These are phyloP conservation scores for Metschnikowia reukaufii DNA, from an alignment of 805 yeast species.

Conservation along the genomic window DNA sequence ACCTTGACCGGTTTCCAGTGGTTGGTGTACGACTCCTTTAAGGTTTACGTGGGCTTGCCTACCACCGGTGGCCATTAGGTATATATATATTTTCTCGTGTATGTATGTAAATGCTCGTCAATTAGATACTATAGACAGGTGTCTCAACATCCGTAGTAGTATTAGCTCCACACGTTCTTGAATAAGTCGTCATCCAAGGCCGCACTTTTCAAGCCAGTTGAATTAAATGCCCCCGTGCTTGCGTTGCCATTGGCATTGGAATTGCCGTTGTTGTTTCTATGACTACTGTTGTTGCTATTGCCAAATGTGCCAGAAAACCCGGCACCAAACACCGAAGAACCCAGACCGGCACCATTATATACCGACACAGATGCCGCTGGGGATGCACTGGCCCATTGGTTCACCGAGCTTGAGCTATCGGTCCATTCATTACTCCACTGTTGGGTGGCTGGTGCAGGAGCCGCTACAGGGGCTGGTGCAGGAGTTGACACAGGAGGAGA, in stretches of 20 bases:
- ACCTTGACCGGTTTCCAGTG: constrained; percentile 96
- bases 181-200: constrained; percentile 60
- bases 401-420: constrained; percentile 21
- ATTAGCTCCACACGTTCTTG: constrained; percentile 64
- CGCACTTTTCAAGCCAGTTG: constrained; percentile 8
- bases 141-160: background rate
- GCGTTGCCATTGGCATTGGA: background rate
- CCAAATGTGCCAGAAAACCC: constrained; percentile 14
- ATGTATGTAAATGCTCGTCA: background rate
- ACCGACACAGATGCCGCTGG: background rate
- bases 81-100: too few relatives aligned
- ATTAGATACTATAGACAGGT: background rate
- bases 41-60: constrained; percentile 91
- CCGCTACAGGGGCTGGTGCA: background rate
- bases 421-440: constrained; percentile 40
- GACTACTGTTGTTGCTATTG: background rate
- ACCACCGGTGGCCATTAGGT: constrained; percentile 68
- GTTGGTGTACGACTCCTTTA: constrained; percentile 94
- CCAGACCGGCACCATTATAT: constrained; percentile 10
- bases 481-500: background rate
- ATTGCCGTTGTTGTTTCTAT: background rate
- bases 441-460: background rate
- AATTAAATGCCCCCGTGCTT: background rate
- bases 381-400: constrained; percentile 13
- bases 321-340: constrained; percentile 8